phyloP scores from a whole-genome alignment of 441 rosid genomes.

The Kokia cookei region DNA sequence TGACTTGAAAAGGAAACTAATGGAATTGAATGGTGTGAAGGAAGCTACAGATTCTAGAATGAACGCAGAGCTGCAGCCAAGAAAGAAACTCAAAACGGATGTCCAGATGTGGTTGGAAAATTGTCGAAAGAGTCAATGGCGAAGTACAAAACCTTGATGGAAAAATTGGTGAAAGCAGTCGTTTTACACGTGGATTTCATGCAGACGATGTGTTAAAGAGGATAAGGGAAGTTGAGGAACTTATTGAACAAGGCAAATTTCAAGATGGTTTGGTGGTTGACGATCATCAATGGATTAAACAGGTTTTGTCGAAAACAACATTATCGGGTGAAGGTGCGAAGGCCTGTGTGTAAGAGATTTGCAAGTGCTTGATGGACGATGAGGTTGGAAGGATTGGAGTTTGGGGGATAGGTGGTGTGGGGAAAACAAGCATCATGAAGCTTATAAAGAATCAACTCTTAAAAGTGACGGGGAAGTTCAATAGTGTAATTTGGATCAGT shows the following conservation, averaged over 20 bases:
- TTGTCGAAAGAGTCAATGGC: neutral
- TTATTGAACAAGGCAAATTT: neutral
- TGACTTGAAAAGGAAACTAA: neutral
- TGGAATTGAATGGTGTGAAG: neutral
- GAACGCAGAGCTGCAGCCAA: neutral
- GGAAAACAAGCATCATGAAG: slow-evolving; percentile 3
- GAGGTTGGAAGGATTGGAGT: neutral
- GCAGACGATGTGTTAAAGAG: neutral
- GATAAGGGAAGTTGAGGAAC: neutral
- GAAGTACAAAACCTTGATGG: neutral
- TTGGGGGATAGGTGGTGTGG: neutral
- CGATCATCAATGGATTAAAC: neutral
- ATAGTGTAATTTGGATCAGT: neutral
- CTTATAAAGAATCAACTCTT: neutral
- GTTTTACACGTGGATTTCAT: neutral
- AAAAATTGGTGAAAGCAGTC: neutral
- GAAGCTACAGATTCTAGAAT: neutral
- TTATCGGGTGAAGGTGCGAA: neutral
- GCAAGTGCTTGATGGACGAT: neutral
- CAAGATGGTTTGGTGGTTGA: neutral
- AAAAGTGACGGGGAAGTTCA: neutral
- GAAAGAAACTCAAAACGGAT: neutral
- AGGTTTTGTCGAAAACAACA: neutral
- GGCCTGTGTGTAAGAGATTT: neutral
- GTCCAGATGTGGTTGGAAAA: neutral